Evolutionary conservation across 2,329 filamentous ascomycete species (phyloP).

Genomic region (Talaromyces sp.): DNA sequence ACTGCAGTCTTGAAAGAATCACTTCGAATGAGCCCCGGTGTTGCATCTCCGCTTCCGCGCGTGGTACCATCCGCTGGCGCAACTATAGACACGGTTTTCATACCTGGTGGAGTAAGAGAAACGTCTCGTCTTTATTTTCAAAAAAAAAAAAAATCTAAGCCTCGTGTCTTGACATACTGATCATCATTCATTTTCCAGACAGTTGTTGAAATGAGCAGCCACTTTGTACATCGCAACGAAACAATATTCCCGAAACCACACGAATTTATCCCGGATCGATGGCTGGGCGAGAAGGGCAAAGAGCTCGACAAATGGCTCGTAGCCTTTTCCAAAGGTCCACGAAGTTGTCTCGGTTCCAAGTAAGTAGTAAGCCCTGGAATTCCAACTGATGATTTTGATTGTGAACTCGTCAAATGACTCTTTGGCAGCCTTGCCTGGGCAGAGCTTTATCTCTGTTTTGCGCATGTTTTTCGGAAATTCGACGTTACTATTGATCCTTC

Average conservation of each 20-base stretch:
- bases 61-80: conserved; percentile 23
- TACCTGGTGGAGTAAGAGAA: conserved; percentile 22
- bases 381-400: no score
- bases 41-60: conserved; percentile 25
- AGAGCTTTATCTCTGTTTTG: conserved; percentile 13
- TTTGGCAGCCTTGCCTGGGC: conserved; percentile 13
- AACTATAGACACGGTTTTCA: conserved; percentile 17
- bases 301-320: conserved; percentile 35
- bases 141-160: no score
- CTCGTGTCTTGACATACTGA: no score
- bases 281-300: conserved; percentile 26
- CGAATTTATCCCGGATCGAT: conserved; percentile 39
- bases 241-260: conserved; percentile 33
- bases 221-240: conserved; percentile 23
- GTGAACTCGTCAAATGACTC: not conserved
- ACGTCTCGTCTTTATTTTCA: no score
- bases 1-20: conserved; percentile 39
- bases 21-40: conserved; percentile 29
- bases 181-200: conserved; percentile 18
- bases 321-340: conserved; percentile 42
- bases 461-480: conserved; percentile 12
- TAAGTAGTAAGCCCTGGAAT: conserved; percentile 2
- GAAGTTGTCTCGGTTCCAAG: conserved; percentile 37
- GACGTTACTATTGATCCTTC: conserved; percentile 4
- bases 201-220: conserved; percentile 23